phyloP scores from a whole-genome alignment of 192 early-diverging fungal genomes.

The Chytriomyces sp. region DNA sequence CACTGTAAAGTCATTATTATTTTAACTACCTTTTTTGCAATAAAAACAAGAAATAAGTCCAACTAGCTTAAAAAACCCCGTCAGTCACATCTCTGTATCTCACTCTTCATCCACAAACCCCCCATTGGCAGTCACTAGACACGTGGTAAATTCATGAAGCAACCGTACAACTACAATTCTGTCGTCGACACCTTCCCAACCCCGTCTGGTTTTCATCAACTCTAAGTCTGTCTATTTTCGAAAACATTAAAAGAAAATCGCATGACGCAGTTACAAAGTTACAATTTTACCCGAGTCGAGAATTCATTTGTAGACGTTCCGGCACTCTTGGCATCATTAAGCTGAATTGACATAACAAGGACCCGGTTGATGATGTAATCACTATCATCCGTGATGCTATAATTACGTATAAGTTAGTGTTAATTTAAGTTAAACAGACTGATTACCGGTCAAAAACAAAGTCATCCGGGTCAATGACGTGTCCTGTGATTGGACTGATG shows the following conservation, averaged over 20 bases:
- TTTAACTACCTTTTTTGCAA: no score
- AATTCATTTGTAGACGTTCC: conserved; percentile 3
- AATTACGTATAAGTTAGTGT: neutral
- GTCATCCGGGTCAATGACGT: neutral
- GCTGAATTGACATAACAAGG: neutral
- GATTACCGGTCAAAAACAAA: neutral
- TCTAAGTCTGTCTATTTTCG: no score
- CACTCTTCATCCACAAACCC: neutral
- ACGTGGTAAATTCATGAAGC: neutral
- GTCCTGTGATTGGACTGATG: neutral
- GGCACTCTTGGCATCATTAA: neutral
- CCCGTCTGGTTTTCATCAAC: neutral
- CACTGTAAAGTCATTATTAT: no score
- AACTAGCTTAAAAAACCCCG: no score
- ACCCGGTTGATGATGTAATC: neutral
- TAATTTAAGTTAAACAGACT: neutral
- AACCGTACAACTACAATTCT: neutral
- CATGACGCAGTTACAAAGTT: no score
- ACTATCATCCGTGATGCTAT: conserved; percentile 1
- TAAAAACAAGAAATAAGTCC: no score
- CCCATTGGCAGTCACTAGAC: conserved; percentile 12
- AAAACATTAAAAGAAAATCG: no score
- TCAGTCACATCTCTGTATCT: neutral
- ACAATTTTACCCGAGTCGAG: neutral
- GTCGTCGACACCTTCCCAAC: conserved; percentile 3